A percentile compares a stretch with the other conserved stretches of the same genome.
Conservation (phyloP, 2,329 filamentous ascomycete species). For the Aspergillus bombycis region DNA sequence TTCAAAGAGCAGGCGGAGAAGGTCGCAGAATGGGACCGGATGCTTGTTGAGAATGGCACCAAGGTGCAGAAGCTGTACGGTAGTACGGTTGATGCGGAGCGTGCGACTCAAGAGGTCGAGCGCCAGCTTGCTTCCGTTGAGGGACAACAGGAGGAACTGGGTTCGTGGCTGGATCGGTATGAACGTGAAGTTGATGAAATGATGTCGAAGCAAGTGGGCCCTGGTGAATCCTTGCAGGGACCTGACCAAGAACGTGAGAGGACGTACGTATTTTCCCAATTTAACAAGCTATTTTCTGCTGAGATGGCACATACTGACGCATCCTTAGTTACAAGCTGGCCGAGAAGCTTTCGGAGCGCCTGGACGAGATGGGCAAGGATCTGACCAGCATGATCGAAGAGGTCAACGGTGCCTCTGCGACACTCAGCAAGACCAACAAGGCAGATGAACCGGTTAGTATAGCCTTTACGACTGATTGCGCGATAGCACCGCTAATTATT, state of each 20-base stretch:
- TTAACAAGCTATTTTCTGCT: not conserved
- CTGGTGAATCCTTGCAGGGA: slow-evolving; percentile 74
- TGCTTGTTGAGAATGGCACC: slow-evolving; percentile 89
- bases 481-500: slow-evolving; percentile 15
- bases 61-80: slow-evolving; percentile 94
- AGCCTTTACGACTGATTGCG: slow-evolving; percentile 11
- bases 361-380: slow-evolving; percentile 93
- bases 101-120: slow-evolving; percentile 91
- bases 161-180: slow-evolving; percentile 85
- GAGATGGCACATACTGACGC: slow-evolving; percentile 24
- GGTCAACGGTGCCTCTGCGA: slow-evolving; percentile 90
- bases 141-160: slow-evolving; percentile 87
- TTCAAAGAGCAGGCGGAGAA: slow-evolving; percentile 89
- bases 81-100: slow-evolving; percentile 90
- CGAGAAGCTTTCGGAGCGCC: slow-evolving; percentile 84
- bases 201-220: slow-evolving; percentile 77
- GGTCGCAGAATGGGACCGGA: slow-evolving; percentile 87
- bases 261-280: slow-evolving; percentile 60
- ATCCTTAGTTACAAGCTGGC: slow-evolving; percentile 74
- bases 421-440: slow-evolving; percentile 85
- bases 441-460: slow-evolving; percentile 79
- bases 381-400: slow-evolving; percentile 96
- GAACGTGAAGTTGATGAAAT: slow-evolving; percentile 90
- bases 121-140: slow-evolving; percentile 87
- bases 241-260: slow-evolving; percentile 94